Percentiles rank a stretch among this genome's conserved stretches.
Conservation (phyloP, 257 asterid genomes). For the Penstemon eatonii region DNA sequence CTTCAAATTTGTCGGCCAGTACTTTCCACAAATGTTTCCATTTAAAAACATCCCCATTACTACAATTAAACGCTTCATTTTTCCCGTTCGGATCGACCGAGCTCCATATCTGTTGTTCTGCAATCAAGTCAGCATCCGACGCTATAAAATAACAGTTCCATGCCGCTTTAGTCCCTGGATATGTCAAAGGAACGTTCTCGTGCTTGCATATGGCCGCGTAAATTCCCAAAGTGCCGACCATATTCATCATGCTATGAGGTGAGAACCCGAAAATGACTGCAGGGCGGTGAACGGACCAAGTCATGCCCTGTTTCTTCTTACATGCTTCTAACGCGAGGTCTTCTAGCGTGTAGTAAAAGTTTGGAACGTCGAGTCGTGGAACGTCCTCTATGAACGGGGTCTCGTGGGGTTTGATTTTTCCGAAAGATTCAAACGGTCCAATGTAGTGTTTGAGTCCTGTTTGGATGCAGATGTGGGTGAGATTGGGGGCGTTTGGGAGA, state of each 20-base stretch:
- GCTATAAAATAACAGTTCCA: constrained; percentile 41
- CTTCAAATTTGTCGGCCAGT: constrained; percentile 33
- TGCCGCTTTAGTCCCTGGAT: constrained; percentile 35
- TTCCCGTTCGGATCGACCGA: constrained; percentile 37
- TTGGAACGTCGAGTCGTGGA: constrained; percentile 28
- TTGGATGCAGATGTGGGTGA: constrained; percentile 36
- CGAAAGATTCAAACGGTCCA: constrained; percentile 39
- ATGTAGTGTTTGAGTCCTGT: constrained; percentile 48
- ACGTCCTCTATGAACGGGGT: constrained; percentile 40
- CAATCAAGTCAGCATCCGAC: constrained; percentile 37
- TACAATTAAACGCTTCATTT: constrained; percentile 41
- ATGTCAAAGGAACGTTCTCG: constrained; percentile 30
- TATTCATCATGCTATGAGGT: constrained; percentile 37
- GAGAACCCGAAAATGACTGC: constrained; percentile 43
- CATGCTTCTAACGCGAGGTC: constrained; percentile 27
- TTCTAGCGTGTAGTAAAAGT: constrained; percentile 44
- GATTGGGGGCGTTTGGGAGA: constrained; percentile 31
- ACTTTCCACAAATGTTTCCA: constrained; percentile 43
- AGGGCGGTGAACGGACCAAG: constrained; percentile 43
- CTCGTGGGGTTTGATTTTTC: constrained; percentile 38
- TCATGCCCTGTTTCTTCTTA: constrained; percentile 24
- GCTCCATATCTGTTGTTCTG: constrained; percentile 48
- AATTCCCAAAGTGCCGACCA: constrained; percentile 28
- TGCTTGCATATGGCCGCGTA: constrained; percentile 44
- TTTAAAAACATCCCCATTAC: constrained; percentile 42